phyloP scores from a whole-genome alignment of 108 stramenopile species.

The Cyclotella distinguenda region DNA sequence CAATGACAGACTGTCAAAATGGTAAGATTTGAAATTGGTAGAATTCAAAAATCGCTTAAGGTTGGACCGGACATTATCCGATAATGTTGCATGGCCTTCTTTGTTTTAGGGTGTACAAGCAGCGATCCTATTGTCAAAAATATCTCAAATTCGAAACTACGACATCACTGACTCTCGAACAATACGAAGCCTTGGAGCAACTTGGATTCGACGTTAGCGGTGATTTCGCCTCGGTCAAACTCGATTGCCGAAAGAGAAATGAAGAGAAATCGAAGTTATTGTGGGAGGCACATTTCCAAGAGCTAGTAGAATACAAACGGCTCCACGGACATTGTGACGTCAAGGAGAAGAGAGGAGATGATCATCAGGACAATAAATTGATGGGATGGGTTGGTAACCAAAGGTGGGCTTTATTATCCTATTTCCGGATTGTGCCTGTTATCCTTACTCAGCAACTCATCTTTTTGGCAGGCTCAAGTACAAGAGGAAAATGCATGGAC shows the following conservation, averaged over 20 bases:
- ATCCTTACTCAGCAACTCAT: not conserved
- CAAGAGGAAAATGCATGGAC: conserved; percentile 2
- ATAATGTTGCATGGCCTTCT: too few species aligned
- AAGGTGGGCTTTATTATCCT: conserved; percentile 1
- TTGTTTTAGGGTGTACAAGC: not conserved
- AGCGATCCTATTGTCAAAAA: not conserved
- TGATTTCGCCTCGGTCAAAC: not conserved
- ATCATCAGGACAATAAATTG: conserved; percentile 18
- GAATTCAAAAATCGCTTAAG: not conserved
- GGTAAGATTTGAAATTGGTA: not conserved
- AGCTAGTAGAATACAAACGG: conserved; percentile 14
- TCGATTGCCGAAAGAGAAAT: not conserved
- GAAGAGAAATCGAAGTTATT: not conserved
- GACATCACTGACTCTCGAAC: not conserved
- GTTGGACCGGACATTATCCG: too few species aligned
- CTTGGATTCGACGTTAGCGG: conserved; percentile 6
- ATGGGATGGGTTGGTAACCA: conserved; percentile 24
- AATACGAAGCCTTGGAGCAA: not conserved
- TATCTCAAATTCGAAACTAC: not conserved
- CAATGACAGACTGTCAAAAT: conserved; percentile 5
- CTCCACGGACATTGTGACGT: conserved; percentile 25
- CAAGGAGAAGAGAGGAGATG: conserved; percentile 13
- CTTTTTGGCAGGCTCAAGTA: not conserved
- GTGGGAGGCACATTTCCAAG: conserved; percentile 5
- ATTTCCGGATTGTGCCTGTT: not conserved